Conservation (phyloP, 257 asterid genomes). For the Voacanga thouarsii region DNA sequence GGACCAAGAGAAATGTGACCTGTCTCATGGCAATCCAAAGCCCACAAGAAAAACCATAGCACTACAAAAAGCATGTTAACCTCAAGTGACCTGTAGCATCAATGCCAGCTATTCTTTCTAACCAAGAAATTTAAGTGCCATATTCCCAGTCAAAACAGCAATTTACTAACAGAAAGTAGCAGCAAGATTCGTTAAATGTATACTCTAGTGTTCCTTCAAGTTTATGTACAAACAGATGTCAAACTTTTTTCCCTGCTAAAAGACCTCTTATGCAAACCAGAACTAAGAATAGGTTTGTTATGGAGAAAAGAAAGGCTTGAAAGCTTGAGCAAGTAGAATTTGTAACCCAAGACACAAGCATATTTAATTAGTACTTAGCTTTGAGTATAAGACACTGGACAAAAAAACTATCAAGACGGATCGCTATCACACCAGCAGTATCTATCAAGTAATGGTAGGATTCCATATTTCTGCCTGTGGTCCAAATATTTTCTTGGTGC, state of each 20-base stretch:
- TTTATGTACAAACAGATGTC: neutral
- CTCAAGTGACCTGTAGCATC: conserved; percentile 2
- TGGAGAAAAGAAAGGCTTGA: neutral
- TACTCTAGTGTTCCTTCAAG: neutral
- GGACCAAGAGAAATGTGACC: neutral
- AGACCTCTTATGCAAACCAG: neutral
- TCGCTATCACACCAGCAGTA: conserved; percentile 18
- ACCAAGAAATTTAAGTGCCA: neutral
- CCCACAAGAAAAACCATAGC: neutral
- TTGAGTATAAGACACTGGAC: neutral
- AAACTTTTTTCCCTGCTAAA: neutral
- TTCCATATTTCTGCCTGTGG: conserved; percentile 30
- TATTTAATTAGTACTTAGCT: neutral
- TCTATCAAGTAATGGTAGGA: conserved; percentile 27
- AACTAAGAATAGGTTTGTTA: neutral
- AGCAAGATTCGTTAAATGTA: neutral
- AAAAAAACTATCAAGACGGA: conserved; percentile 11
- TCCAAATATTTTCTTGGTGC: conserved; percentile 28
- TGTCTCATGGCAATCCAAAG: conserved; percentile 3
- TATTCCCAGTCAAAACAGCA: neutral
- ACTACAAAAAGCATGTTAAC: neutral
- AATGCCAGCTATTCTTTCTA: neutral
- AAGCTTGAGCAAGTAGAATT: conserved; percentile 3
- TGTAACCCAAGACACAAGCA: neutral
- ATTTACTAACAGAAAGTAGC: neutral